These are phyloP conservation scores for Pseudopediastrum boryanum DNA, from an alignment of 139 green algal species.

Conservation along the genomic window DNA sequence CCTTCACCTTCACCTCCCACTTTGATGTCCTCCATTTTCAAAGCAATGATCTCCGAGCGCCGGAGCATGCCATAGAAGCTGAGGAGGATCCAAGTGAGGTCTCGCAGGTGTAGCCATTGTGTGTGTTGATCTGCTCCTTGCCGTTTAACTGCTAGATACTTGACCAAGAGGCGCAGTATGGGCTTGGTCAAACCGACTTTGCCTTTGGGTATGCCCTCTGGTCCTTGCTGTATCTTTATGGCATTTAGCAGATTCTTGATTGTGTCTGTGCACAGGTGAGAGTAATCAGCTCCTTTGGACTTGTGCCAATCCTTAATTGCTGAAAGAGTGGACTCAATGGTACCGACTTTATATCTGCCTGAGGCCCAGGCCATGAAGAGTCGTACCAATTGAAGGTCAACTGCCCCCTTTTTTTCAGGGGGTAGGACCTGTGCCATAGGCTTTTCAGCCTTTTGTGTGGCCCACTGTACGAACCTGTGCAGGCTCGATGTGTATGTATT, in stretches of 20 bases:
- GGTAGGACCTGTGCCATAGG: background rate
- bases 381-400: background rate
- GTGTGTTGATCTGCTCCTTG: background rate
- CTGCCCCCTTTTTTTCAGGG: background rate
- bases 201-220: background rate
- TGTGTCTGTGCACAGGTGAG: background rate
- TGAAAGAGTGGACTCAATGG: background rate
- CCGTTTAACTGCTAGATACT: background rate
- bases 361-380: conserved; percentile 5
- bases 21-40: background rate
- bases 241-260: background rate
- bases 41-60: conserved; percentile 2
- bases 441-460: background rate
- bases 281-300: background rate
- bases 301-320: conserved; percentile 14
- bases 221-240: background rate
- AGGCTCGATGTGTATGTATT: background rate
- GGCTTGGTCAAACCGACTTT: conserved; percentile 1
- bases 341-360: conserved; percentile 9
- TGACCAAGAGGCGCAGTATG: background rate
- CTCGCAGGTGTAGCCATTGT: background rate
- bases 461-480: background rate
- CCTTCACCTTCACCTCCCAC: background rate
- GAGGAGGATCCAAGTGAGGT: background rate
- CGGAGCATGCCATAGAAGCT: conserved; percentile 17